Evolutionary conservation across 306 rosid genomes (phyloP).

Genomic region (Glycine latifolia): DNA sequence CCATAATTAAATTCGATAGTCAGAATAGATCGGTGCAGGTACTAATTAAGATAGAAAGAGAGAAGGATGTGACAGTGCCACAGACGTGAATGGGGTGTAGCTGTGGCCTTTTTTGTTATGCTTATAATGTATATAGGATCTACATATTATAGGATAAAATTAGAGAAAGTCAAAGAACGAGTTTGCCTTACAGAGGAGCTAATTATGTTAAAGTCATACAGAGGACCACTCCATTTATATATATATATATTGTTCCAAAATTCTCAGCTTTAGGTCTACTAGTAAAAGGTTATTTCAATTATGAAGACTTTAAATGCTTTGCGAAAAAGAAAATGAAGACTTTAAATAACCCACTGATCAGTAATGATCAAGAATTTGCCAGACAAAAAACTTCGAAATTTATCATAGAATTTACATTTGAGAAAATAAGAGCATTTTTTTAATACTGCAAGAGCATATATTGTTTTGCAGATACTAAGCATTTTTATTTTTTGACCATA

Average conservation of each 20-base stretch:
- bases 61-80: slow-evolving; percentile 16
- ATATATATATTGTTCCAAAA: not conserved
- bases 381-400: too few species aligned
- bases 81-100: not conserved
- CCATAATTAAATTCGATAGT: not conserved
- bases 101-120: not conserved
- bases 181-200: not conserved
- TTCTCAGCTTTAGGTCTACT: slow-evolving; percentile 40
- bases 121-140: not conserved
- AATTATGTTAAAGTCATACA: slow-evolving; percentile 31
- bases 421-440: not conserved
- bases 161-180: slow-evolving; percentile 14
- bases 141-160: not conserved
- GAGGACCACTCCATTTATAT: slow-evolving; percentile 35
- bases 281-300: slow-evolving; percentile 10
- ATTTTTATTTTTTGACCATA: not conserved
- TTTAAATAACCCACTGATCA: not conserved
- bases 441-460: not conserved
- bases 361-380: not conserved
- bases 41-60: not conserved
- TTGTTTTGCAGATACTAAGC: too few species aligned
- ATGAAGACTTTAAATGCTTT: not conserved
- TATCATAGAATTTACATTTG: not conserved
- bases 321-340: too few species aligned
- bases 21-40: slow-evolving; percentile 5